Evolutionary conservation across 805 yeast genomes (phyloP).

Genomic region (Pachysolen tannophilus): DNA sequence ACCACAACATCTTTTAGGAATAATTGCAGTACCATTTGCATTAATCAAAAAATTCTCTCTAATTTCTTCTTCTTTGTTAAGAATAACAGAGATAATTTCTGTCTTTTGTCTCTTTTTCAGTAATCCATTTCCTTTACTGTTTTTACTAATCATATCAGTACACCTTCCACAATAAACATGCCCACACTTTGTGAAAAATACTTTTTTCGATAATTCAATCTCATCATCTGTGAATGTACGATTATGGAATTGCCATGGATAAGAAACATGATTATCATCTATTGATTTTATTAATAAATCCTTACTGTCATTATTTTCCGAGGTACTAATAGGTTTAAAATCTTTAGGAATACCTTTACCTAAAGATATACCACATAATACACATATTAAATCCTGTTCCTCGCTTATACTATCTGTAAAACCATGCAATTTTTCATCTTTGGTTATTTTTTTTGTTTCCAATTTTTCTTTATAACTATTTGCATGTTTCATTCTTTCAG

Average conservation of each 20-base stretch:
- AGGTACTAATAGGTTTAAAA: conserved; percentile 15
- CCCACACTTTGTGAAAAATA: conserved; percentile 61
- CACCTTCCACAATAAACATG: conserved; percentile 86
- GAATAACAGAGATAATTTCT: too few species aligned
- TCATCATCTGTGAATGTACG: conserved; percentile 54
- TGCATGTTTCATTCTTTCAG: conserved; percentile 10
- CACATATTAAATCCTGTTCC: conserved; percentile 42
- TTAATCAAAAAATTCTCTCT: conserved; percentile 37
- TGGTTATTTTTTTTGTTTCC: conserved; percentile 12
- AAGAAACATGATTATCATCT: conserved; percentile 24
- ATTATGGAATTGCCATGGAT: too few species aligned
- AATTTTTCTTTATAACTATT: conserved; percentile 13
- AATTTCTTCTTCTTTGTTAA: conserved; percentile 24
- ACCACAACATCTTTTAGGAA: conserved; percentile 24
- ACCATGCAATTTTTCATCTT: conserved; percentile 7
- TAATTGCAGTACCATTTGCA: conserved; percentile 38
- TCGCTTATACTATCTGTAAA: conserved; percentile 22
- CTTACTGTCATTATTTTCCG: conserved; percentile 18
- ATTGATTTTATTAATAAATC: conserved; percentile 63
- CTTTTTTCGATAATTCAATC: conserved; percentile 51
- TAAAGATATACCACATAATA: conserved; percentile 62
- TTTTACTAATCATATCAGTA: conserved; percentile 8
- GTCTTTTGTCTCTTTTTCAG: too few species aligned
- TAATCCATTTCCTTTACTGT: conserved; percentile 1
- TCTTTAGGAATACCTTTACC: conserved; percentile 61